phyloP scores from a whole-genome alignment of 768 basidiomycete species.

The Suillus placidus region DNA sequence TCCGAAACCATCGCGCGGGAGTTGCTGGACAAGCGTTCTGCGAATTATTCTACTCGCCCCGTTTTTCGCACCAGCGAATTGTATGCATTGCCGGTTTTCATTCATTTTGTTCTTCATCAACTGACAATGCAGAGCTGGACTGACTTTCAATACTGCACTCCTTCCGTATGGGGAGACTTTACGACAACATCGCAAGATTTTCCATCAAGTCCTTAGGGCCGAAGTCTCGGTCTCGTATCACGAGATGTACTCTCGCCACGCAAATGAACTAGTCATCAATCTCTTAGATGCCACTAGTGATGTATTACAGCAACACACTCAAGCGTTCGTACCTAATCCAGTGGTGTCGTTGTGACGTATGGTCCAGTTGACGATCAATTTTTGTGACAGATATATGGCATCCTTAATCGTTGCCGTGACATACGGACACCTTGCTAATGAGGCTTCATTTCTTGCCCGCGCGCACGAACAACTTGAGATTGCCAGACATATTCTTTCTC shows the following conservation, averaged over 20 bases:
- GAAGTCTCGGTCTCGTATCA: constrained; percentile 18
- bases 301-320: constrained; percentile 11
- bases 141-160: constrained; percentile 5
- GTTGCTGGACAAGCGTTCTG: constrained; percentile 41
- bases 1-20: constrained; percentile 35
- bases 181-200: constrained; percentile 27
- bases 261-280: constrained; percentile 19
- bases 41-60: constrained; percentile 42
- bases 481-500: background rate
- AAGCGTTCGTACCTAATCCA: background rate
- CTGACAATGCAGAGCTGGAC: background rate
- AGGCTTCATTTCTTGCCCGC: background rate
- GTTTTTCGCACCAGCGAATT: constrained; percentile 2
- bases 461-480: background rate
- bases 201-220: constrained; percentile 26
- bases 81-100: background rate
- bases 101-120: background rate
- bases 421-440: background rate
- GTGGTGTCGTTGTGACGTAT: background rate
- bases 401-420: constrained; percentile 2
- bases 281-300: constrained; percentile 16
- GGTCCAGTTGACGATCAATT: background rate
- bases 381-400: background rate
- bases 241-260: constrained; percentile 24
- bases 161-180: constrained; percentile 18